Conservation (phyloP, 306 rosid genomes). For the Pterocarpus santalinus region DNA sequence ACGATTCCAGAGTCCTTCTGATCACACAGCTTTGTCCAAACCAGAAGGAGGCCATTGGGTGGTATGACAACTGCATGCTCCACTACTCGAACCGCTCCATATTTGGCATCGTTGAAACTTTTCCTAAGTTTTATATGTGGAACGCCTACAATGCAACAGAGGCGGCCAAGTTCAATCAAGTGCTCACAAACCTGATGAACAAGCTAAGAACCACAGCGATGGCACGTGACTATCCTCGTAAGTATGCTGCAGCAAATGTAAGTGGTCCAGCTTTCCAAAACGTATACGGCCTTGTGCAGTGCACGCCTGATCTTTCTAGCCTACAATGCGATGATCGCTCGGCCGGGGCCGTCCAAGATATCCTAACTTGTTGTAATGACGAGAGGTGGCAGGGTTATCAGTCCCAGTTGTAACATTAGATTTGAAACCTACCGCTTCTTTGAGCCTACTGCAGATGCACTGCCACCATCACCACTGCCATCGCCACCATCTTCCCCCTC, state of each 20-base stretch:
- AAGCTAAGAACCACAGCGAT: background rate
- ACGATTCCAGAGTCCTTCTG: background rate
- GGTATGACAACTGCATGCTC: conserved; percentile 21
- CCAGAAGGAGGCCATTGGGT: conserved; percentile 34
- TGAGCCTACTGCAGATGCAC: background rate
- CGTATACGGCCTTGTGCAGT: conserved; percentile 47
- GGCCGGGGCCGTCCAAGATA: rapidly evolving
- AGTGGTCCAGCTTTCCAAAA: background rate
- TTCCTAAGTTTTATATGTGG: background rate
- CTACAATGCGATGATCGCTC: conserved; percentile 36
- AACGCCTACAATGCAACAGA: background rate
- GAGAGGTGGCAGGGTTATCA: background rate
- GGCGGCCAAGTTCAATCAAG: background rate
- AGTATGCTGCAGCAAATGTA: conserved; percentile 36
- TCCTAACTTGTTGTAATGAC: background rate
- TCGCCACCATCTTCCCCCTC: background rate
- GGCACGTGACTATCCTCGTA: conserved; percentile 19
- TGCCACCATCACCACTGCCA: background rate
- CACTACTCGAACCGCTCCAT: conserved; percentile 33
- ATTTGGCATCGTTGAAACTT: background rate
- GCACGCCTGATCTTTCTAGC: conserved; percentile 45
- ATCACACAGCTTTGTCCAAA: conserved; percentile 18
- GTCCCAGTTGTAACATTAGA: conserved; percentile 42
- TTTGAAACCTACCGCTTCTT: background rate
- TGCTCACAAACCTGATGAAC: background rate